A percentile compares a stretch with the other conserved stretches of the same genome.
phyloP scores from a whole-genome alignment of 2,329 filamentous ascomycete species.

The Neofusicoccum sp. region DNA sequence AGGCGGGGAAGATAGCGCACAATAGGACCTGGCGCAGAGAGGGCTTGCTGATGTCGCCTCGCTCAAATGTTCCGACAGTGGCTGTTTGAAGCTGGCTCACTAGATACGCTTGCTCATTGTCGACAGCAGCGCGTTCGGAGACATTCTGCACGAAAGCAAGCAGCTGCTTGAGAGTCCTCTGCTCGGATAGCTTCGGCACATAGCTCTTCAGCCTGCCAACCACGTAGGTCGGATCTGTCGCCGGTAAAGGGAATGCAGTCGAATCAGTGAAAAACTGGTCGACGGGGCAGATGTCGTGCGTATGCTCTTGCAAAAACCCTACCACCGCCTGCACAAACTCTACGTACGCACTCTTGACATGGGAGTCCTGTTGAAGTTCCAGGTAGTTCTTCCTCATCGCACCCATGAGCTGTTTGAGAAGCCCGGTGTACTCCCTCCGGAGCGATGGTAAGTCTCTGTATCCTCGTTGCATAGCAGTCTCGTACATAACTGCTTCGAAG shows the following conservation, averaged over 20 bases:
- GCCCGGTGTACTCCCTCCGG: constrained; percentile 48
- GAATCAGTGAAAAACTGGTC: constrained; percentile 62
- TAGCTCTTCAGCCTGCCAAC: constrained; percentile 61
- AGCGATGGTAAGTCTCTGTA: constrained; percentile 27
- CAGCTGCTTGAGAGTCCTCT: constrained; percentile 53
- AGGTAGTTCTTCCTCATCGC: constrained; percentile 62
- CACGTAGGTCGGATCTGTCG: constrained; percentile 61
- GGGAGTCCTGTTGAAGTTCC: constrained; percentile 44
- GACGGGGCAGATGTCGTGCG: constrained; percentile 55
- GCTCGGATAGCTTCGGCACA: constrained; percentile 50
- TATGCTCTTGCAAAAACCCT: constrained; percentile 60
- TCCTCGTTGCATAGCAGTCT: constrained; percentile 20
- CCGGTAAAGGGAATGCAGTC: constrained; percentile 58
- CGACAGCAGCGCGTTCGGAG: constrained; percentile 57
- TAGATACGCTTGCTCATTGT: constrained; percentile 58
- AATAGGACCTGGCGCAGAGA: constrained; percentile 54
- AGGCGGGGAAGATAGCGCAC: constrained; percentile 56
- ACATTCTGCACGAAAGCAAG: constrained; percentile 60
- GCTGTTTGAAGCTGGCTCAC: constrained; percentile 53
- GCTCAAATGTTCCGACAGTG: constrained; percentile 46
- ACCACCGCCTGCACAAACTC: constrained; percentile 61
- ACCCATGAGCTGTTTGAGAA: constrained; percentile 58
- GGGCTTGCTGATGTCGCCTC: constrained; percentile 40
- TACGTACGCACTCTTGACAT: constrained; percentile 55
- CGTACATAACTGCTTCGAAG: constrained; percentile 29